Evolutionary conservation across 352 stramenopile genomes (phyloP).

Genomic region (Globisporangium paddicum): DNA sequence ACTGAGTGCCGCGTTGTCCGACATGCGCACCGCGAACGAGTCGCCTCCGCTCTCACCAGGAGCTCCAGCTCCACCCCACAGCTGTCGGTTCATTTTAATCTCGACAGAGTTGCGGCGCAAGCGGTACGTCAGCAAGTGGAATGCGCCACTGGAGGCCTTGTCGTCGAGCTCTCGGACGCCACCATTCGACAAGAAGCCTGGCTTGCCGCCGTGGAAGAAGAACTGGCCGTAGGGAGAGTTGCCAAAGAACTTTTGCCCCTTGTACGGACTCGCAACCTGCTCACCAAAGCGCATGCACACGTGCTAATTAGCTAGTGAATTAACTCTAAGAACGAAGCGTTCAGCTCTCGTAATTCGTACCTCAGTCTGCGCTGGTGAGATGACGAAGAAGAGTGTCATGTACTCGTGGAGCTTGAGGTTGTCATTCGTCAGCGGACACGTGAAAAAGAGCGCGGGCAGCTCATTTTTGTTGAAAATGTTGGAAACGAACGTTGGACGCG

Average conservation of each 20-base stretch:
- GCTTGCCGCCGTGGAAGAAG: constrained; percentile 48
- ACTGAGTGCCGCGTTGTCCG: constrained; percentile 38
- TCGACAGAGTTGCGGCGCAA: constrained; percentile 34
- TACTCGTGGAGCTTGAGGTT: constrained; percentile 33
- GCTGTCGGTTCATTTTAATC: constrained; percentile 37
- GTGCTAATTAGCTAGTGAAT: not conserved
- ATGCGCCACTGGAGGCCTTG: constrained; percentile 14
- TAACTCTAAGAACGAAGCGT: not conserved
- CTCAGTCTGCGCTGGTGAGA: constrained; percentile 40
- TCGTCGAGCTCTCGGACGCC: constrained; percentile 33
- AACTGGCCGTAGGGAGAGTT: constrained; percentile 69
- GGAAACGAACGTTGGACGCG: constrained; percentile 7
- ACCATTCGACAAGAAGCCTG: constrained; percentile 43
- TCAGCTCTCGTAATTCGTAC: constrained; percentile 16
- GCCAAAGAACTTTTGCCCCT: constrained; percentile 62
- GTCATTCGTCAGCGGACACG: constrained; percentile 38
- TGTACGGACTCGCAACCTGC: constrained; percentile 28
- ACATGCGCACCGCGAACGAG: constrained; percentile 30
- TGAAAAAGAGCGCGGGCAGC: constrained; percentile 38
- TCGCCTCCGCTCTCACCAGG: constrained; percentile 6
- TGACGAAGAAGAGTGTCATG: constrained; percentile 66
- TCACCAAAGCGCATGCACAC: not conserved
- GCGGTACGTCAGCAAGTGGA: constrained; percentile 43
- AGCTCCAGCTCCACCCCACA: constrained; percentile 14
- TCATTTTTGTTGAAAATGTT: constrained; percentile 18